phyloP scores from a whole-genome alignment of 768 basidiomycete genomes.

The Boletellus emodensis region DNA sequence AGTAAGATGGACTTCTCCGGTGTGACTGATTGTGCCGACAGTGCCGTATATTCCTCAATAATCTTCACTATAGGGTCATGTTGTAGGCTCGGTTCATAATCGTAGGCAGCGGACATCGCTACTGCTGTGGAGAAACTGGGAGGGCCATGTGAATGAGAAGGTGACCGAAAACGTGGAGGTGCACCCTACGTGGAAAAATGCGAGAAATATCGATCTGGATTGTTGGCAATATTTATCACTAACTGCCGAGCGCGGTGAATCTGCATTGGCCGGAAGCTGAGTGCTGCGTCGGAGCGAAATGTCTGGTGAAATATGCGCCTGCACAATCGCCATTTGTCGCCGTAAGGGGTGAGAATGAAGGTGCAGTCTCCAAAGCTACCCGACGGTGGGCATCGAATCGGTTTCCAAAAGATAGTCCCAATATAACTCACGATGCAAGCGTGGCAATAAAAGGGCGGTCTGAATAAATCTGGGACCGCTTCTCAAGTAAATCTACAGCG shows the following conservation, averaged over 20 bases:
- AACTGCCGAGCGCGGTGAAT: conserved; percentile 1
- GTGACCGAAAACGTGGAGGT: neutral
- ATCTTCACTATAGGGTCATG: conserved; percentile 7
- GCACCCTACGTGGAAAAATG: neutral
- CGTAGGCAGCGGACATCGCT: conserved; percentile 3
- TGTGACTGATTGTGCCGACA: neutral
- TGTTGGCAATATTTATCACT: neutral
- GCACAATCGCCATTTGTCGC: conserved; percentile 10
- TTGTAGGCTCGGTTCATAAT: conserved; percentile 1
- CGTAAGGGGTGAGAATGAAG: conserved; percentile 2
- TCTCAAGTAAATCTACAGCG: conserved; percentile 44
- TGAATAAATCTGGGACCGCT: conserved; percentile 43
- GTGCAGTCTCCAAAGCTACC: conserved; percentile 1
- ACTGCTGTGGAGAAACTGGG: conserved; percentile 4
- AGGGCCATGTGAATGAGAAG: neutral
- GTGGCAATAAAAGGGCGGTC: conserved; percentile 39
- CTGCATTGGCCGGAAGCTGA: conserved; percentile 5
- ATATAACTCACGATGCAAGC: conserved; percentile 2
- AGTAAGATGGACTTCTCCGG: conserved; percentile 1
- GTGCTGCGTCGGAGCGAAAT: conserved; percentile 5
- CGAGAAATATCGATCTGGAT: neutral
- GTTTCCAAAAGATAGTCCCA: neutral
- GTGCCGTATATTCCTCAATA: neutral
- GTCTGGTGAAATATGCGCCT: conserved; percentile 11
- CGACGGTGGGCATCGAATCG: too few relatives aligned